Conservation (phyloP, 1,284 basidiomycete genomes). For the Fomitopsis palustris region DNA sequence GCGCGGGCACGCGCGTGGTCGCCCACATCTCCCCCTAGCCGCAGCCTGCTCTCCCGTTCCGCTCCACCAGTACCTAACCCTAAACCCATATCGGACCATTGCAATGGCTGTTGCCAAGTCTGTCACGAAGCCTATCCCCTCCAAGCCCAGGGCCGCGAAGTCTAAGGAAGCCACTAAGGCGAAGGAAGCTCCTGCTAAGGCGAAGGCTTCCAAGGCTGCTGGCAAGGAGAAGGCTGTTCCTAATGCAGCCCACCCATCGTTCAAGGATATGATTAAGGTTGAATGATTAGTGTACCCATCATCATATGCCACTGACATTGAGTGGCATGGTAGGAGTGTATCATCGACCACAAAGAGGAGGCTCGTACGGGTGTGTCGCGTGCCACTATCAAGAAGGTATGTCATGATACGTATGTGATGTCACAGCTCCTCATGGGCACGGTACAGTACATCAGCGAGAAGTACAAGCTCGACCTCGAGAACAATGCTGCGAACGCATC, state of each 20-base stretch:
- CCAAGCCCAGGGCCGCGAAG: slow-evolving; percentile 13
- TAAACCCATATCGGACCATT: not conserved
- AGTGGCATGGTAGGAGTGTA: slow-evolving; percentile 63
- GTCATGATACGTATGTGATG: slow-evolving; percentile 4
- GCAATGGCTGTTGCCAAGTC: slow-evolving; percentile 19
- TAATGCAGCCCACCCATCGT: slow-evolving; percentile 52
- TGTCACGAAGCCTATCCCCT: slow-evolving; percentile 7
- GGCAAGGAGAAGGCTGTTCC: slow-evolving; percentile 23
- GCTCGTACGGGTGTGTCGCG: slow-evolving; percentile 85
- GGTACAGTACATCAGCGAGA: slow-evolving; percentile 67
- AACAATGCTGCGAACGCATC: slow-evolving; percentile 59
- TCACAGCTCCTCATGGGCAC: not conserved
- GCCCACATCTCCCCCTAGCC: slow-evolving; percentile 13
- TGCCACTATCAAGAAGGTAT: slow-evolving; percentile 84
- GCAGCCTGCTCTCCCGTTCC: slow-evolving; percentile 10
- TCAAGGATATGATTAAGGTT: slow-evolving; percentile 80
- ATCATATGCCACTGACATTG: slow-evolving; percentile 10
- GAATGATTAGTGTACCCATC: slow-evolving; percentile 8
- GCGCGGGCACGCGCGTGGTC: slow-evolving; percentile 10
- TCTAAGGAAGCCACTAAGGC: slow-evolving; percentile 21
- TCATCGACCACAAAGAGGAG: slow-evolving; percentile 70
- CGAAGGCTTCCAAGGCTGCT: slow-evolving; percentile 35
- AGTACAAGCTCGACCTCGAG: slow-evolving; percentile 76
- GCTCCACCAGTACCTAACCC: slow-evolving; percentile 23
- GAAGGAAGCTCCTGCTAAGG: slow-evolving; percentile 29